Percentiles rank a stretch among this genome's conserved stretches.
Conservation (phyloP, 2,329 filamentous ascomycete species). For the Fusarium decemcellulare region DNA sequence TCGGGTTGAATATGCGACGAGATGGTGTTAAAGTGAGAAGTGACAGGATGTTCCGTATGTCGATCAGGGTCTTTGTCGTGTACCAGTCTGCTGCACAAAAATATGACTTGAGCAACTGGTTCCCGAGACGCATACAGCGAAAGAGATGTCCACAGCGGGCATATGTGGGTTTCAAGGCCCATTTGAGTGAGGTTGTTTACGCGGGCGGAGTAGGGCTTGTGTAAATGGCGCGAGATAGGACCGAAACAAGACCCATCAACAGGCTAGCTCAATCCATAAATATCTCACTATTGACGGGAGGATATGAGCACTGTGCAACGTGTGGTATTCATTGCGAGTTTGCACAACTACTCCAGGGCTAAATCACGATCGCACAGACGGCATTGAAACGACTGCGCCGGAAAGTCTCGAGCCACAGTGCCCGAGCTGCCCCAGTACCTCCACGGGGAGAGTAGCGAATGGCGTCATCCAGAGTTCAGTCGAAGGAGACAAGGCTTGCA, state of each 20-base stretch:
- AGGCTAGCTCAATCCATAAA: constrained; percentile 10
- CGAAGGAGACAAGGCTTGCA: constrained; percentile 13
- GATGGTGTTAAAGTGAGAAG: constrained; percentile 5
- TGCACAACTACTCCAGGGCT: constrained; percentile 3
- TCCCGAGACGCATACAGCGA: constrained; percentile 10
- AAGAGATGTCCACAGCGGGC: constrained; percentile 6
- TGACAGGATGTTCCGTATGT: constrained; percentile 13
- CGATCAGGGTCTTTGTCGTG: constrained; percentile 38
- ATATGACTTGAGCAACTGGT: constrained; percentile 1
- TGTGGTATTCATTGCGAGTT: neutral
- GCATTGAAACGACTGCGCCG: constrained; percentile 15
- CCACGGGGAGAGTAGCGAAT: constrained; percentile 13
- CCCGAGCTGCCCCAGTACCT: constrained; percentile 9
- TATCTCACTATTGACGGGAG: constrained; percentile 6
- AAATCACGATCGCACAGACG: constrained; percentile 5
- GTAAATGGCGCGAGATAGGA: constrained; percentile 28
- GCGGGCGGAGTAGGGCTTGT: constrained; percentile 11
- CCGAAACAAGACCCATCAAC: constrained; percentile 21
- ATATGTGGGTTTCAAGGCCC: constrained; percentile 11
- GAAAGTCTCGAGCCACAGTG: constrained; percentile 38
- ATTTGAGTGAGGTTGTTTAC: constrained; percentile 8
- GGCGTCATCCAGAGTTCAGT: constrained; percentile 28
- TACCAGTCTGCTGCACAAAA: constrained; percentile 2
- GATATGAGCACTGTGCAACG: constrained; percentile 1
- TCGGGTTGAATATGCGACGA: neutral